Conservation (phyloP, 2,329 filamentous ascomycete species). For the Cladosporium sp. region DNA sequence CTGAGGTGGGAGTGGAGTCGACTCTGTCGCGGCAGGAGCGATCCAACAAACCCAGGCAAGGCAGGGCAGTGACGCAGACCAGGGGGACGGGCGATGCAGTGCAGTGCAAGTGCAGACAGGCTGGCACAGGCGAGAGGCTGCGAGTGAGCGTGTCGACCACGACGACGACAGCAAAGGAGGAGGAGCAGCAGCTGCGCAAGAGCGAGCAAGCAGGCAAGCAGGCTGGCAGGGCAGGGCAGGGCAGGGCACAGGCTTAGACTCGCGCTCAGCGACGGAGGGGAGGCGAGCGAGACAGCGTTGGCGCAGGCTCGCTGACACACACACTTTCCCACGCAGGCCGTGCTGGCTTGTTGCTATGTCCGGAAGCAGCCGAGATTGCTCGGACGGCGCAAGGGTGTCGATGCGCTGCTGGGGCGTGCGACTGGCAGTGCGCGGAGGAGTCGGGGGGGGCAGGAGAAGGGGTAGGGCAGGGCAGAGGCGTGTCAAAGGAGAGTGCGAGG, state of each 20-base stretch:
- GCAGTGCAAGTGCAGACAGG: not conserved
- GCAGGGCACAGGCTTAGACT: not conserved
- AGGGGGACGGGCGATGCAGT: not conserved
- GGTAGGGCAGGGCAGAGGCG: not conserved
- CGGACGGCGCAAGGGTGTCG: conserved; percentile 1
- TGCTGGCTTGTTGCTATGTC: conserved; percentile 8
- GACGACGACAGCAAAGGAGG: conserved; percentile 1
- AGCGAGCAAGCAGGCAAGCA: conserved; percentile 5
- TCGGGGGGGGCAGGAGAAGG: not conserved
- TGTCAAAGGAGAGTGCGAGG: not conserved
- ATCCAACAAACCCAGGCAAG: conserved; percentile 6
- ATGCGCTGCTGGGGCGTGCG: not conserved
- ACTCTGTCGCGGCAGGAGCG: conserved; percentile 5
- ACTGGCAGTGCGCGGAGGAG: not conserved
- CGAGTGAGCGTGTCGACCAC: conserved; percentile 4
- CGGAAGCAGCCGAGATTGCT: conserved; percentile 7
- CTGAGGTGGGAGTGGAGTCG: not conserved
- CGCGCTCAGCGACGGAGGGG: not conserved
- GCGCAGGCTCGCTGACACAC: not conserved
- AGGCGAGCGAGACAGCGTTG: not conserved
- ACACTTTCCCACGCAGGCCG: not conserved
- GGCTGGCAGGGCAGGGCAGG: not conserved
- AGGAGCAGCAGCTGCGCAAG: not conserved
- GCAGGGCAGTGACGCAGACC: not conserved
- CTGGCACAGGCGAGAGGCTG: not conserved